Evolutionary conservation across 192 early-diverging fungal species (phyloP).

Genomic region (Phlyctochytrium planicorne): DNA sequence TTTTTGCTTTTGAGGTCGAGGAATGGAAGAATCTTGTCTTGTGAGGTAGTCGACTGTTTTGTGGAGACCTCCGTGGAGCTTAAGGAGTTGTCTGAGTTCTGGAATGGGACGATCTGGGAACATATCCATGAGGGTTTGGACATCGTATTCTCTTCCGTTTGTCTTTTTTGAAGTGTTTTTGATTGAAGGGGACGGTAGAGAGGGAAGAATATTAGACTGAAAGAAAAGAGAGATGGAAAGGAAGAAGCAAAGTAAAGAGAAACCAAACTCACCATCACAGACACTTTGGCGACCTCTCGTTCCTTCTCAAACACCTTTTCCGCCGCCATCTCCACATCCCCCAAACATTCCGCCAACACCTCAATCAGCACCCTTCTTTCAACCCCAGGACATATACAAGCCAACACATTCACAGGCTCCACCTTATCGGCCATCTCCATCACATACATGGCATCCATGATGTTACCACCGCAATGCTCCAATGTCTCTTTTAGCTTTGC

Average conservation of each 20-base stretch:
- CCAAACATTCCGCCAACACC: not conserved
- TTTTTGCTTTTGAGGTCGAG: not conserved
- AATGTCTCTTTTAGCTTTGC: not conserved
- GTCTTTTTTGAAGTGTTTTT: not conserved
- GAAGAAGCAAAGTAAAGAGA: not conserved
- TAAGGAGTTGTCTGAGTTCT: constrained; percentile 9
- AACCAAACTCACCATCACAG: not conserved
- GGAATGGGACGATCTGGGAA: constrained; percentile 8
- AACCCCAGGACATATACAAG: no score
- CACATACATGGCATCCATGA: not conserved
- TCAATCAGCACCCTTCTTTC: no score
- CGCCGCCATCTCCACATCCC: constrained; percentile 2
- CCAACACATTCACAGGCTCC: no score
- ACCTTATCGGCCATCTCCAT: no score
- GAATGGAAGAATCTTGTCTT: no score
- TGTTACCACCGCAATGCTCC: not conserved
- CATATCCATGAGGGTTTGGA: constrained; percentile 10
- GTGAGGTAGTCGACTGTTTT: constrained; percentile 21
- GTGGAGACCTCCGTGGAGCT: constrained; percentile 20
- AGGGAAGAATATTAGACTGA: no score
- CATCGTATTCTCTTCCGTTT: constrained; percentile 9
- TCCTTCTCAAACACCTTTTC: not conserved
- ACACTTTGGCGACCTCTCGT: not conserved
- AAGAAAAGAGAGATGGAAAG: no score
- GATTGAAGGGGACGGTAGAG: no score